A percentile compares a stretch with the other conserved stretches of the same genome.
phyloP scores from a whole-genome alignment of 2,329 filamentous ascomycete species.

The Hortaea sp. region DNA sequence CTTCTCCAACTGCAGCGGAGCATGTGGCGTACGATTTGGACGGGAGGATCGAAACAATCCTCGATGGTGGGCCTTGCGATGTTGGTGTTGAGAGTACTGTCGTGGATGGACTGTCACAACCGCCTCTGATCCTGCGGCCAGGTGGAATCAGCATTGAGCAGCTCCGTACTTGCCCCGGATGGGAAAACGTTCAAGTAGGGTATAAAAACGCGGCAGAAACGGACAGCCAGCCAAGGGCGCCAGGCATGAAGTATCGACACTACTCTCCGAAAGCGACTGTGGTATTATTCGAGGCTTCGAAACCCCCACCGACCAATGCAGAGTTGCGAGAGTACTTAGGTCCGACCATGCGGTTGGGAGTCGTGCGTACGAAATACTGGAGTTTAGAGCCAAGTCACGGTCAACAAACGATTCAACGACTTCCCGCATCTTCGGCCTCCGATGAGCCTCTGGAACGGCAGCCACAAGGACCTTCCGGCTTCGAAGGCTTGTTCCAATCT shows the following conservation, averaged over 20 bases:
- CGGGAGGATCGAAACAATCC: constrained; percentile 72
- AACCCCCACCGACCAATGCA: constrained; percentile 17
- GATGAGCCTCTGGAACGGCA: background rate
- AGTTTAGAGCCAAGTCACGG: constrained; percentile 2
- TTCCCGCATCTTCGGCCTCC: background rate
- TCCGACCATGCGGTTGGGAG: constrained; percentile 24
- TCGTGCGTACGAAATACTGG: constrained; percentile 31
- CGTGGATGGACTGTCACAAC: constrained; percentile 74
- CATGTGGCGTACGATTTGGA: constrained; percentile 81
- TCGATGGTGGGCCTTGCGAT: constrained; percentile 77
- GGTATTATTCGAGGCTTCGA: constrained; percentile 51
- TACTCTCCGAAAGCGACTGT: constrained; percentile 88
- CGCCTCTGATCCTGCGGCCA: constrained; percentile 73
- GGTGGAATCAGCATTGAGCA: constrained; percentile 80
- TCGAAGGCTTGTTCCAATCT: constrained; percentile 17
- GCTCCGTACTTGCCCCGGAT: constrained; percentile 62
- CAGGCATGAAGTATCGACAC: constrained; percentile 98
- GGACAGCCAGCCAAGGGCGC: constrained; percentile 63
- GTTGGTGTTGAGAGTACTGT: constrained; percentile 97
- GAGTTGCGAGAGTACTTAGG: constrained; percentile 22
- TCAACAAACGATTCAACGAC: background rate
- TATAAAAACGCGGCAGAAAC: constrained; percentile 66
- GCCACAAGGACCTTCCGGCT: constrained; percentile 7
- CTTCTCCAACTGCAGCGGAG: constrained; percentile 79
- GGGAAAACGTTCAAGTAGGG: constrained; percentile 66